Evolutionary conservation across 1,139 yeast genomes (phyloP).

Genomic region (Kodamaea sp.): DNA sequence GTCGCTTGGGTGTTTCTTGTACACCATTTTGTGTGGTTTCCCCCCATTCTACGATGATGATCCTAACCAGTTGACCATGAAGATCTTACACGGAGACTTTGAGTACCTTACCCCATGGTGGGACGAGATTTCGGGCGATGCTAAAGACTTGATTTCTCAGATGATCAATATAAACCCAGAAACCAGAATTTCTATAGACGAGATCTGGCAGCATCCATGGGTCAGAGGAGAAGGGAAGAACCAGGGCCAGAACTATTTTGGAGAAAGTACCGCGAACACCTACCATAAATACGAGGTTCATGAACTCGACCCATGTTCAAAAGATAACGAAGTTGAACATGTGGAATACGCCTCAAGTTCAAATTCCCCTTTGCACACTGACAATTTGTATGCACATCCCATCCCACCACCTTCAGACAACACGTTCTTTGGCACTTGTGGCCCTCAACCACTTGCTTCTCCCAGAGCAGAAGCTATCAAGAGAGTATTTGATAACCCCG

Average conservation of each 20-base stretch:
- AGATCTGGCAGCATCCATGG: conserved; percentile 62
- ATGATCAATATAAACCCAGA: conserved; percentile 64
- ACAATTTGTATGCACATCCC: conserved; percentile 2
- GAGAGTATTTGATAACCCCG: conserved; percentile 48
- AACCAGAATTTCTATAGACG: conserved; percentile 60
- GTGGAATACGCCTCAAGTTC: conserved; percentile 9
- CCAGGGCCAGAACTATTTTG: conserved; percentile 10
- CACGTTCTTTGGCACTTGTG: conserved; percentile 6
- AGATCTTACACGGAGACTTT: conserved; percentile 81
- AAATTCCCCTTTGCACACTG: background rate
- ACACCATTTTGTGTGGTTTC: conserved; percentile 88
- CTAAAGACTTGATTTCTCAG: conserved; percentile 59
- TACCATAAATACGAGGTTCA: conserved; percentile 10
- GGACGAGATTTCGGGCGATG: conserved; percentile 86
- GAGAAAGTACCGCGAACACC: conserved; percentile 1
- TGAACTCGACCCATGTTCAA: conserved; percentile 2
- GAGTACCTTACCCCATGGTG: conserved; percentile 93
- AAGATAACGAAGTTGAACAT: conserved; percentile 11
- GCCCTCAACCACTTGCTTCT: conserved; percentile 13
- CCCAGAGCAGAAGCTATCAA: conserved; percentile 50
- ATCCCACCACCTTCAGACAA: conserved; percentile 5
- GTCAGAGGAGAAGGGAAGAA: conserved; percentile 15
- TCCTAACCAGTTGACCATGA: conserved; percentile 75
- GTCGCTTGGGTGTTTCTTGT: conserved; percentile 92
- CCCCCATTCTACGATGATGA: conserved; percentile 95